Percentiles rank a stretch among this genome's conserved stretches.
phyloP scores from a whole-genome alignment of 352 stramenopile genomes.

The Phytophthora vignae region DNA sequence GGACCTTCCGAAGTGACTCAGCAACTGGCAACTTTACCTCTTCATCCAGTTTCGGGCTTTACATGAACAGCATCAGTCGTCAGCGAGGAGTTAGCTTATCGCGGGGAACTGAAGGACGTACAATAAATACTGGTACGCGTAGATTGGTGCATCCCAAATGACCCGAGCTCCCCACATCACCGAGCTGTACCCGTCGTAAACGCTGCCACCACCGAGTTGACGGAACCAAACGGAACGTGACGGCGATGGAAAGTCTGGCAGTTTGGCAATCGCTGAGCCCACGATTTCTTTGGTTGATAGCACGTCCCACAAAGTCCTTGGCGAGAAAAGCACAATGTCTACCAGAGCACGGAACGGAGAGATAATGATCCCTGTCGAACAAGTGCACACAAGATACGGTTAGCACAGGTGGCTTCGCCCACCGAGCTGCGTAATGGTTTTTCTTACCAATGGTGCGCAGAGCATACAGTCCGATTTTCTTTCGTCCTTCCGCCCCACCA shows the following conservation, averaged over 20 bases:
- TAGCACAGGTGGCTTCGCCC: background rate
- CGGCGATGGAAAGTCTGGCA: slow-evolving; percentile 40
- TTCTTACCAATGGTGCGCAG: slow-evolving; percentile 57
- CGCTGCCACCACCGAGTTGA: slow-evolving; percentile 57
- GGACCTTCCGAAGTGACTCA: slow-evolving; percentile 69
- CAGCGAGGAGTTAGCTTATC: background rate
- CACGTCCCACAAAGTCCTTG: slow-evolving; percentile 52
- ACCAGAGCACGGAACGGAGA: slow-evolving; percentile 62
- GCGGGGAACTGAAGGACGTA: slow-evolving; percentile 38
- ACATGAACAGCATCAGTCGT: slow-evolving; percentile 13
- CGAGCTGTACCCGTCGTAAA: slow-evolving; percentile 58
- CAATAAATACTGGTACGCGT: slow-evolving; percentile 81
- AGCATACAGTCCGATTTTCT: slow-evolving; percentile 63
- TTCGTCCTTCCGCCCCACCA: slow-evolving; percentile 53
- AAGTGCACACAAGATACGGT: background rate
- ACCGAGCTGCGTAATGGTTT: background rate
- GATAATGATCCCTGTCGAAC: slow-evolving; percentile 50
- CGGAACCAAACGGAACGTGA: slow-evolving; percentile 63
- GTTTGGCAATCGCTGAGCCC: slow-evolving; percentile 40
- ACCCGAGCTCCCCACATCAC: slow-evolving; percentile 58
- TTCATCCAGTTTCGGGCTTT: slow-evolving; percentile 66
- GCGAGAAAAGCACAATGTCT: slow-evolving; percentile 62
- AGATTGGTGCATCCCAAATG: slow-evolving; percentile 75
- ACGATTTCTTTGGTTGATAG: slow-evolving; percentile 37
- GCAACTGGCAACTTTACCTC: slow-evolving; percentile 65